A percentile compares a stretch with the other conserved stretches of the same genome.
Conservation (phyloP, 2,329 filamentous ascomycete species). For the Aotearoamyces nothofagi region DNA sequence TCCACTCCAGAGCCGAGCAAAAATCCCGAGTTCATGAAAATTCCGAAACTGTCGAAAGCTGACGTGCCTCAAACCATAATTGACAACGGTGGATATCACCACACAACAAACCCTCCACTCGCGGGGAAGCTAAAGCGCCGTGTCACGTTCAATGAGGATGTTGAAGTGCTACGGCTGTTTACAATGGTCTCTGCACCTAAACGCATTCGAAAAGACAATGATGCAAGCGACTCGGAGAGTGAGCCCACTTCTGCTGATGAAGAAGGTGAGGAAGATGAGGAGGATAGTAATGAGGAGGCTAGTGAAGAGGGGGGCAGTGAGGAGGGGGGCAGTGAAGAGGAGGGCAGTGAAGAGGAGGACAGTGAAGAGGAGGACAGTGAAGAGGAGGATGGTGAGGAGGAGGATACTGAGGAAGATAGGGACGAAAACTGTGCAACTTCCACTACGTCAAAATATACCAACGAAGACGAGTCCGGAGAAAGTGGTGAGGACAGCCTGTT, state of each 20-base stretch:
- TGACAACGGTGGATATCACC: not conserved
- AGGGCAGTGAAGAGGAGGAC: not conserved
- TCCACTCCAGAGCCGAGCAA: too few relatives aligned
- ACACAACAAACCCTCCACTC: not conserved
- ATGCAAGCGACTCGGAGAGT: not conserved
- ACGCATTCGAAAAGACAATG: not conserved
- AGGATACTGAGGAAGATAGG: not conserved
- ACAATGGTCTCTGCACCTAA: not conserved
- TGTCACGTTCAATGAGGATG: not conserved
- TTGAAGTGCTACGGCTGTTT: not conserved
- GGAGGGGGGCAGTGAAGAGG: too few relatives aligned
- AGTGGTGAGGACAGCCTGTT: not conserved
- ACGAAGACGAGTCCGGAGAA: not conserved
- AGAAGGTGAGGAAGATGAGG: not conserved
- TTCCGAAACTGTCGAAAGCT: not conserved
- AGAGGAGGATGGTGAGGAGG: not conserved
- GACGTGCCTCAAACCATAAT: not conserved
- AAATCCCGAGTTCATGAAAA: too few relatives aligned
- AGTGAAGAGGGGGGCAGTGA: too few relatives aligned
- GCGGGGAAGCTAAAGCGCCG: not conserved
- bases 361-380: not conserved
- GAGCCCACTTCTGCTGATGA: not conserved
- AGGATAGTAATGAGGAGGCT: not conserved
- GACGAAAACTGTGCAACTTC: not conserved
- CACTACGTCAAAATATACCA: not conserved